These are phyloP conservation scores for Paraurostyla sp. DNA, from an alignment of 73 alveolate species.

Conservation along the genomic window DNA sequence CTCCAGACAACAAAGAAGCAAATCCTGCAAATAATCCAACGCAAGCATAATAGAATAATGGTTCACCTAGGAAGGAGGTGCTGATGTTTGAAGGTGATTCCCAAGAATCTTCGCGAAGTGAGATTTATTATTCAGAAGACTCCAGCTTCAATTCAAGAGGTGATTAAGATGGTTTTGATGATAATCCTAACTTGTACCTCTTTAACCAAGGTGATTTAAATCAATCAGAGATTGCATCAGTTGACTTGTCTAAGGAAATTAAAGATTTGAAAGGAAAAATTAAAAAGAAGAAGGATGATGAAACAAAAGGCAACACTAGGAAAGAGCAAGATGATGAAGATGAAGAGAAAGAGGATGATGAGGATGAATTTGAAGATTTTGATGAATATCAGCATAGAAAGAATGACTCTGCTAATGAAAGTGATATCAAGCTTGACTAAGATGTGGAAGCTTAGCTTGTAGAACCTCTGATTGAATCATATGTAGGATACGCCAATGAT, in stretches of 20 bases:
- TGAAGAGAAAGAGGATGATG: conserved; percentile 40
- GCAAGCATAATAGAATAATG: neutral
- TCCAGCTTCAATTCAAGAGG: neutral
- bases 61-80: neutral
- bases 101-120: conserved; percentile 17
- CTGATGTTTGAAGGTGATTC: conserved; percentile 42
- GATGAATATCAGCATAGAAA: conserved; percentile 23
- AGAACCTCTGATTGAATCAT: conserved; percentile 75
- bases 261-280: conserved; percentile 20
- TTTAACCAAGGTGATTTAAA: neutral
- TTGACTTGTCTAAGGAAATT: conserved; percentile 39
- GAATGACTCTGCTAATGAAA: conserved; percentile 56
- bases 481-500: conserved; percentile 72
- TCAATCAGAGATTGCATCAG: conserved; percentile 28
- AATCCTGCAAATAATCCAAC: neutral
- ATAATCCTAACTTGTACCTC: conserved; percentile 10
- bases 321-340: conserved; percentile 2
- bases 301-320: too few species aligned
- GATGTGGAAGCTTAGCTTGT: conserved; percentile 77
- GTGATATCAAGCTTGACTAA: conserved; percentile 65
- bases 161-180: conserved; percentile 25
- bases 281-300: neutral
- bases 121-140: conserved; percentile 41
- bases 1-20: neutral
- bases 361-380: conserved; percentile 49